These are phyloP conservation scores for Saturnispora diversa DNA, from an alignment of 805 yeast species.

Conservation along the genomic window DNA sequence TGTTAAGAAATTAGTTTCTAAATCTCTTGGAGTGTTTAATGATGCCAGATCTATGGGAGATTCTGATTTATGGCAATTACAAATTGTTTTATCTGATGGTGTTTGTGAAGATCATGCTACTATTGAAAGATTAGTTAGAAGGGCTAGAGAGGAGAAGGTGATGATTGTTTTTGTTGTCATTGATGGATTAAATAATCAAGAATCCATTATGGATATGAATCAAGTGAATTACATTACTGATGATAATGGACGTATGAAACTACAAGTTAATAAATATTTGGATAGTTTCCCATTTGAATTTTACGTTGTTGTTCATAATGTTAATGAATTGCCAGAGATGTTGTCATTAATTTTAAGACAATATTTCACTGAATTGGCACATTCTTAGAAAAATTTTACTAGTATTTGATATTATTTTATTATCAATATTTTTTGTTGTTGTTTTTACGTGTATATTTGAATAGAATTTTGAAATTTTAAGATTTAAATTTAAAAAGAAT, in stretches of 20 bases:
- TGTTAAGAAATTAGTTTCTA: constrained; percentile 61
- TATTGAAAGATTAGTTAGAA: constrained; percentile 74
- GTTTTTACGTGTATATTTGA: too few relatives aligned
- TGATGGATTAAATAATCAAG: constrained; percentile 78
- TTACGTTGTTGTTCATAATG: constrained; percentile 86
- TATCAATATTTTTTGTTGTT: neutral
- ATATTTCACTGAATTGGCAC: constrained; percentile 66
- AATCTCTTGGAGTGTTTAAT: constrained; percentile 66
- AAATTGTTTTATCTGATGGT: constrained; percentile 92
- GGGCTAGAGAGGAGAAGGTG: constrained; percentile 83
- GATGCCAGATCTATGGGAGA: constrained; percentile 38
- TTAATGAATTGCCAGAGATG: constrained; percentile 87
- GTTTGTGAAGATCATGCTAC: constrained; percentile 92
- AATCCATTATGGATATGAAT: constrained; percentile 88
- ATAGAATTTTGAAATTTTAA: too few relatives aligned
- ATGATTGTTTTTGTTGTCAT: constrained; percentile 93
- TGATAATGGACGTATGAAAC: constrained; percentile 55
- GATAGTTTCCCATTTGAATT: constrained; percentile 96
- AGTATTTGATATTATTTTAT: neutral
- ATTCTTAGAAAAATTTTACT: constrained; percentile 11
- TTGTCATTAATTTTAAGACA: constrained; percentile 83
- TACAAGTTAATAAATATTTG: constrained; percentile 76
- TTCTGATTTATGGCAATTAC: constrained; percentile 82
- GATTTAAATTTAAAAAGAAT: too few relatives aligned
- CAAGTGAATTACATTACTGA: constrained; percentile 81